Evolutionary conservation across 2,329 filamentous ascomycete species (phyloP).

Genomic region (Neofusicoccum sp.): DNA sequence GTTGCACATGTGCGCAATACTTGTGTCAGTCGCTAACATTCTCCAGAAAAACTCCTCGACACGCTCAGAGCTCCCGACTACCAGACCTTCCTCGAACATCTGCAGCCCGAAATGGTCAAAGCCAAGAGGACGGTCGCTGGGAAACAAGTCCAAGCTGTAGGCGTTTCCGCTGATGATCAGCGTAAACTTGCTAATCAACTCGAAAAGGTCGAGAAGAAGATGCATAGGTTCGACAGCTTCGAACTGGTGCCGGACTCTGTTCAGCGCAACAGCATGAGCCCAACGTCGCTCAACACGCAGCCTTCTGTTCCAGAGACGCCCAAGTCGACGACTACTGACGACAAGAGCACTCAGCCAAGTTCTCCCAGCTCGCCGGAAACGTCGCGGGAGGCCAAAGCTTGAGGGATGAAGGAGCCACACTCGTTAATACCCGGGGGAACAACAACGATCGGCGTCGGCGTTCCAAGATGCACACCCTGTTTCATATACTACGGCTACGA

Average conservation of each 20-base stretch:
- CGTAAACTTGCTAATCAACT: conserved; percentile 20
- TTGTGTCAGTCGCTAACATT: conserved; percentile 20
- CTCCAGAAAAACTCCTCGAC: conserved; percentile 75
- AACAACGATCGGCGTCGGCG: conserved; percentile 15
- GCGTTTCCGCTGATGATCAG: conserved; percentile 24
- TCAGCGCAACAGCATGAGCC: conserved; percentile 26
- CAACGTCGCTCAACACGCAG: conserved; percentile 16
- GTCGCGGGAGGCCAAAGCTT: conserved; percentile 2
- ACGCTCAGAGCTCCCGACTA: conserved; percentile 46
- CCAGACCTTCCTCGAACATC: conserved; percentile 41
- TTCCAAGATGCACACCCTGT: conserved; percentile 18
- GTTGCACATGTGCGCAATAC: conserved; percentile 42
- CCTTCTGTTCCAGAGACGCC: conserved; percentile 16
- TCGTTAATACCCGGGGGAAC: conserved; percentile 10
- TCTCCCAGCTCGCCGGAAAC: conserved; percentile 5
- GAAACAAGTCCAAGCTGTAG: conserved; percentile 49
- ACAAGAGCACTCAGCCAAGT: conserved; percentile 18
- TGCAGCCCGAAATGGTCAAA: conserved; percentile 49
- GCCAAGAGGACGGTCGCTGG: conserved; percentile 45
- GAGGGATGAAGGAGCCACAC: not conserved
- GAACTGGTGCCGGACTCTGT: conserved; percentile 32
- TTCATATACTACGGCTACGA: conserved; percentile 19
- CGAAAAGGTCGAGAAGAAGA: conserved; percentile 50
- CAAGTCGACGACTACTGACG: conserved; percentile 17
- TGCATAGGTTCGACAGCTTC: conserved; percentile 45